These are phyloP conservation scores for Calonectria pauciramosa DNA, from an alignment of 2,329 filamentous ascomycete species.

Conservation along the genomic window DNA sequence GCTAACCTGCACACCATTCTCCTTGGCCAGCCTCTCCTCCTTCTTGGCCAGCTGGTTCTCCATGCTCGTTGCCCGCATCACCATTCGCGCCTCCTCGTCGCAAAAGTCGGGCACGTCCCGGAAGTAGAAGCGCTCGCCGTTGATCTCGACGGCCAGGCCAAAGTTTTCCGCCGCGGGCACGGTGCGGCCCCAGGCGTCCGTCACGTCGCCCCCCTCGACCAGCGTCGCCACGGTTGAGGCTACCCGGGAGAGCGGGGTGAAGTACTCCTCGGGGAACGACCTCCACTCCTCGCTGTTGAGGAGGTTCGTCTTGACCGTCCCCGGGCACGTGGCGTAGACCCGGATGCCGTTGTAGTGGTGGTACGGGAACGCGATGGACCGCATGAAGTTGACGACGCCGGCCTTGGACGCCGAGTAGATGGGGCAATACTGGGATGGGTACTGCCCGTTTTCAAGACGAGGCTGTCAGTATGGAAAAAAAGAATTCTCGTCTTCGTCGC, in stretches of 20 bases:
- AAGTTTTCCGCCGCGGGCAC: slow-evolving; percentile 38
- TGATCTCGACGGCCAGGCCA: slow-evolving; percentile 47
- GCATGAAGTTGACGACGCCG: slow-evolving; percentile 51
- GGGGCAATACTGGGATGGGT: slow-evolving; percentile 47
- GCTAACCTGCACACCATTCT: background rate
- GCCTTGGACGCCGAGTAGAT: slow-evolving; percentile 51
- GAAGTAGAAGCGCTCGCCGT: slow-evolving; percentile 51
- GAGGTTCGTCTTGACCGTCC: slow-evolving; percentile 49
- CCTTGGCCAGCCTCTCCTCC: slow-evolving; percentile 27
- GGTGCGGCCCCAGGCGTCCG: slow-evolving; percentile 42
- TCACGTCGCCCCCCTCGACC: slow-evolving; percentile 39
- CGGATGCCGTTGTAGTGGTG: slow-evolving; percentile 47
- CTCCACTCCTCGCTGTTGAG: slow-evolving; percentile 45
- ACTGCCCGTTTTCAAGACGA: slow-evolving; percentile 22
- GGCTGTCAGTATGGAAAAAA: background rate
- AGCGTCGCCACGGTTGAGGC: slow-evolving; percentile 45
- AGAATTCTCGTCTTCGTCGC: background rate
- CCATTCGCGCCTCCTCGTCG: slow-evolving; percentile 42
- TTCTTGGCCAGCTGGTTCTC: slow-evolving; percentile 33
- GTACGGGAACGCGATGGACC: slow-evolving; percentile 44
- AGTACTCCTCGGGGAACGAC: slow-evolving; percentile 47
- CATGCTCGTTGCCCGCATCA: slow-evolving; percentile 39
- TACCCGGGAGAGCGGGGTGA: slow-evolving; percentile 48
- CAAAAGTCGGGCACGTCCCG: slow-evolving; percentile 40
- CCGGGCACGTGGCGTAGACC: slow-evolving; percentile 50